Evolutionary conservation across 2,329 filamentous ascomycete species (phyloP).

Genomic region (Ophiostoma piceae): DNA sequence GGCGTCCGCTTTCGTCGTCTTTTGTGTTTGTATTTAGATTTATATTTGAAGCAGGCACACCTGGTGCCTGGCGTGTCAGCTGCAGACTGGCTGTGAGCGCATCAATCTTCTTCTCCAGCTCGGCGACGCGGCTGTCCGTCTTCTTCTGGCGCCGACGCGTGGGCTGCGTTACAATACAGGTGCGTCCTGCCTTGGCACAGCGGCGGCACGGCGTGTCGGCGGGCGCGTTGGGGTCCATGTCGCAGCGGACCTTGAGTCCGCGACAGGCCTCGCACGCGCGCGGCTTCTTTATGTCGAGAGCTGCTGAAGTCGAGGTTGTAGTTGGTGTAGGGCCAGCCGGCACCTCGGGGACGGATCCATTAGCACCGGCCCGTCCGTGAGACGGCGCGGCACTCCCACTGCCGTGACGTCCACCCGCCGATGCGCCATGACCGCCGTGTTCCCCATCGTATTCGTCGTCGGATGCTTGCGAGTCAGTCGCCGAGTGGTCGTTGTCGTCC

Average conservation of each 20-base stretch:
- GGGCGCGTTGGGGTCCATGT: constrained; percentile 59
- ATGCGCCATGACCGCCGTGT: constrained; percentile 28
- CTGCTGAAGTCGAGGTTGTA: background rate
- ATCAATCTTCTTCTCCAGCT: constrained; percentile 90
- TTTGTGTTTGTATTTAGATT: background rate
- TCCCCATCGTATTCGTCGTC: constrained; percentile 29
- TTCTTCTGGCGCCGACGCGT: constrained; percentile 82
- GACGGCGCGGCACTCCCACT: background rate
- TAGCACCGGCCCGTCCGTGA: background rate
- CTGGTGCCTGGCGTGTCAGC: constrained; percentile 38
- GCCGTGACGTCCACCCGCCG: background rate
- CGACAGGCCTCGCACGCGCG: constrained; percentile 73
- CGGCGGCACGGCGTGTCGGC: constrained; percentile 62
- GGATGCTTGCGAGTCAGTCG: constrained; percentile 21
- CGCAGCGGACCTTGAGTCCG: constrained; percentile 76
- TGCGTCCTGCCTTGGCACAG: constrained; percentile 73
- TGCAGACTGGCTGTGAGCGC: constrained; percentile 75
- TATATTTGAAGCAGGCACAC: background rate
- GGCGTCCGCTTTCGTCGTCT: background rate
- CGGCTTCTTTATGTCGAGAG: constrained; percentile 56
- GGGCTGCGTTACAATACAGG: constrained; percentile 70
- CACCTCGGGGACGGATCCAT: background rate
- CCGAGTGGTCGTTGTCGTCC: constrained; percentile 5
- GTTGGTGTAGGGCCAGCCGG: background rate
- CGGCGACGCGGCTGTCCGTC: constrained; percentile 80